Conservation (phyloP, 345 rosid genomes). For the Schrenkiella parvula region DNA sequence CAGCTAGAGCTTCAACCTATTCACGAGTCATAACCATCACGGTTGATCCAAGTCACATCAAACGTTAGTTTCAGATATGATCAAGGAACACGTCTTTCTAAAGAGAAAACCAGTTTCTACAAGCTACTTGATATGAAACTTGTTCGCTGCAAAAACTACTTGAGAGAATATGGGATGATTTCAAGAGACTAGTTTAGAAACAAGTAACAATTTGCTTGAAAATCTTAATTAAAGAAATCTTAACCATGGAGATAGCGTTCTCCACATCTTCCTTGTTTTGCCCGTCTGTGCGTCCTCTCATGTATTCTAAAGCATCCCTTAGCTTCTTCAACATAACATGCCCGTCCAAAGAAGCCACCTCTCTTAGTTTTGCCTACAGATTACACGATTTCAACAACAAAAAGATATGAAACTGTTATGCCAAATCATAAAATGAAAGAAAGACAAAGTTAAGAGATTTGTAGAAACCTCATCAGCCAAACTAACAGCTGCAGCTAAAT, state of each 20-base stretch:
- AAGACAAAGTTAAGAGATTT: too few species aligned
- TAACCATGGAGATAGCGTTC: slow-evolving; percentile 93
- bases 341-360: slow-evolving; percentile 94
- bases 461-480: slow-evolving; percentile 73
- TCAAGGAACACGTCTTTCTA: neutral
- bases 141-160: too few species aligned
- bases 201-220: neutral
- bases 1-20: slow-evolving; percentile 96
- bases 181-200: neutral
- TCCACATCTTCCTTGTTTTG: slow-evolving; percentile 92
- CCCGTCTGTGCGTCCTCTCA: slow-evolving; percentile 83
- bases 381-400: neutral
- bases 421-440: neutral
- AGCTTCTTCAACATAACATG: slow-evolving; percentile 98
- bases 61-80: neutral
- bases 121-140: too few species aligned
- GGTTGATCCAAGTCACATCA: neutral
- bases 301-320: slow-evolving; percentile 92
- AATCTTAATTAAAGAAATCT: neutral
- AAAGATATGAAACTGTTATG: neutral
- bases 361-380: slow-evolving; percentile 72
- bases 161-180: neutral
- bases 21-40: neutral
- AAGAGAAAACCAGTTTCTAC: neutral
- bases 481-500: slow-evolving; percentile 75